Conservation (phyloP, 129 eudicot species). For the Lonicera japonica region DNA sequence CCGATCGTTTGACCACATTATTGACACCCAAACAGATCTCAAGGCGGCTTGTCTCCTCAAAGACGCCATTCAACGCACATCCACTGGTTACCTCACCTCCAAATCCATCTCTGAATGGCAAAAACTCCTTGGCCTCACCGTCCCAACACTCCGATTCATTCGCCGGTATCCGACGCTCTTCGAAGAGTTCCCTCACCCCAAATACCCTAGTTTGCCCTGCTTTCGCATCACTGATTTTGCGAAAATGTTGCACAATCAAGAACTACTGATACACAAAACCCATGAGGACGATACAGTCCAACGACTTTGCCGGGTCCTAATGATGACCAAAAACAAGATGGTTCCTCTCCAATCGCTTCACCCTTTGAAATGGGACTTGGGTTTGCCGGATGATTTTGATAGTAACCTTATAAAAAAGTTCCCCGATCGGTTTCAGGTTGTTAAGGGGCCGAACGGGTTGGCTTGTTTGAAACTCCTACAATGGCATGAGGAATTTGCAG, state of each 20-base stretch:
- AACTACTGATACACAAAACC: conserved; percentile 25
- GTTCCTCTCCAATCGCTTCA: conserved; percentile 53
- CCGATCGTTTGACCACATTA: conserved; percentile 62
- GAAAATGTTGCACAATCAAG: conserved; percentile 35
- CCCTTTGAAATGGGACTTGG: conserved; percentile 78
- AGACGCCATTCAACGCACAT: conserved; percentile 56
- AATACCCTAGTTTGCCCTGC: conserved; percentile 61
- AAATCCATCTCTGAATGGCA: conserved; percentile 55
- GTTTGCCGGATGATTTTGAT: conserved; percentile 73
- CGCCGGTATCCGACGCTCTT: conserved; percentile 88
- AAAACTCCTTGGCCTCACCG: conserved; percentile 69
- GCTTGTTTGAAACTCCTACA: conserved; percentile 43
- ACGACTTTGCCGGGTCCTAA: conserved; percentile 46
- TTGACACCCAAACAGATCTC: conserved; percentile 74
- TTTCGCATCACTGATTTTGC: conserved; percentile 36
- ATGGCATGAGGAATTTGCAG: conserved; percentile 56
- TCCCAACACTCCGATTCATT: conserved; percentile 80
- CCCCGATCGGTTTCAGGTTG: conserved; percentile 47
- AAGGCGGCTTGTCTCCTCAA: conserved; percentile 72
- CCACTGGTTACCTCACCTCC: conserved; percentile 55
- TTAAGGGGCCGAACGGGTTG: conserved; percentile 41
- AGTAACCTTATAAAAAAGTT: conserved; percentile 31
- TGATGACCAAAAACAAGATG: conserved; percentile 50
- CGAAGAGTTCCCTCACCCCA: conserved; percentile 70
- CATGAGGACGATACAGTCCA: conserved; percentile 36